Base-by-base conservation (phyloP, 768 basidiomycete species). In the Tylopilus sp. region DNA sequence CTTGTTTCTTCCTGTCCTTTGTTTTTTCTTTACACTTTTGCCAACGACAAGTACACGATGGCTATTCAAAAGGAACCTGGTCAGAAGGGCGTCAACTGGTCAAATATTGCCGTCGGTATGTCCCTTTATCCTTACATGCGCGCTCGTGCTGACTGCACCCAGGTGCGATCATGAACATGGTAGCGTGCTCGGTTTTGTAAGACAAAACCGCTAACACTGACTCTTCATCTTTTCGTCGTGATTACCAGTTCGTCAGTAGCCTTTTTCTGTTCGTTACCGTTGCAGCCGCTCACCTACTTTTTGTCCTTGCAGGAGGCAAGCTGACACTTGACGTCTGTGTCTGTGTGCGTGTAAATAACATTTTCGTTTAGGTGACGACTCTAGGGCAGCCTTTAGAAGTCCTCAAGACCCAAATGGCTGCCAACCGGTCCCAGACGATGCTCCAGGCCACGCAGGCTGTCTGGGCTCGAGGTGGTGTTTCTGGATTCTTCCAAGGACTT, bases 91-190 rank as follows among this genome's bases (percentile, higher is more conserved):
- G 75, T 92, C 59, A 92, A 79, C 75, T 95, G 90, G 91, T 91
- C 89, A 61, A 95, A 94, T 74, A 94, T 95, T 74, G 92, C 91
- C 58, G 86, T 95, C 69, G 91, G 91, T 92, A 67, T 62, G 89
- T 71, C 21, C 57, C 40, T 57, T 44, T 60, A 40, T 52, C 10
- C 28, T 54, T 58, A 59, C 57, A 48, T 10, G 43, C 55, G 54
- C 20, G 5, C 47, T 44, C 68, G 26, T 63, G 59, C 55, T 60
- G 21, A 60, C 49, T 15, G 33, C 53, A 46, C 38, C 51, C 57
- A 93, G 94, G 95, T 73, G 95, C 76, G 54, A 92, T 97, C 66
- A 98, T 98, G 95, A 98, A 98, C 79, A 90, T 99, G 90, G 93
- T 95, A 75, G 15, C 63, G 61, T 57, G 70, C 67, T 73, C 26